phyloP scores from a whole-genome alignment of 495 filamentous ascomycete species.

The Elasticomyces elasticus region DNA sequence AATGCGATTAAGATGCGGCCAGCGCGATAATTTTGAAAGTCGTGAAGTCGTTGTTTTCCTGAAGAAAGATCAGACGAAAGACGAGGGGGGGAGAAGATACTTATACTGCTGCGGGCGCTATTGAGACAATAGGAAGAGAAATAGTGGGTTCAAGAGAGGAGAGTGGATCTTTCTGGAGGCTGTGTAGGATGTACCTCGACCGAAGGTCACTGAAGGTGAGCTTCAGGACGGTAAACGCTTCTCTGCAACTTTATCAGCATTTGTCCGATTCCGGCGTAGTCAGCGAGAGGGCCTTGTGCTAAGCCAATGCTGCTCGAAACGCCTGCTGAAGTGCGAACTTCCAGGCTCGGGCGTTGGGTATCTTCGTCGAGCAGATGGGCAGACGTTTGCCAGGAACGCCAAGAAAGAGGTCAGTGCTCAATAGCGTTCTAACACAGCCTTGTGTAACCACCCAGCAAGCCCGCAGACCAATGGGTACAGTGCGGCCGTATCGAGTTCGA shows the following conservation, averaged over 20 bases:
- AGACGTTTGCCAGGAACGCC: too few relatives aligned
- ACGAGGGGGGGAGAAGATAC: background rate
- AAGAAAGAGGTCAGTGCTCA: too few relatives aligned
- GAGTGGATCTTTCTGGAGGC: background rate
- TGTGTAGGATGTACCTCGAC: background rate
- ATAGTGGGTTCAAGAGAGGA: background rate
- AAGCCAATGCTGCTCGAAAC: background rate
- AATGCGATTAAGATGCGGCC: background rate
- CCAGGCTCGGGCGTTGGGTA: background rate
- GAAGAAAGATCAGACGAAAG: background rate
- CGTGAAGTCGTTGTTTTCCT: background rate
- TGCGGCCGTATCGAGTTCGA: too few relatives aligned
- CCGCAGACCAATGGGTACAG: too few relatives aligned
- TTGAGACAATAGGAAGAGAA: conserved; percentile 3
- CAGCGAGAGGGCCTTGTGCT: background rate
- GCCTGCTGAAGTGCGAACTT: background rate
- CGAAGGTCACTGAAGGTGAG: background rate
- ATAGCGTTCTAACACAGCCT: too few relatives aligned
- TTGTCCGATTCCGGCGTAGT: too few relatives aligned
- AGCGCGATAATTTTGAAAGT: background rate
- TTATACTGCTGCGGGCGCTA: background rate
- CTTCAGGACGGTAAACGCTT: background rate
- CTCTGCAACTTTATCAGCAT: too few relatives aligned
- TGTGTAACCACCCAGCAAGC: too few relatives aligned
- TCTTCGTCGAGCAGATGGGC: background rate